phyloP scores from a whole-genome alignment of 495 filamentous ascomycete species.

The Annulohypoxylon stygium region DNA sequence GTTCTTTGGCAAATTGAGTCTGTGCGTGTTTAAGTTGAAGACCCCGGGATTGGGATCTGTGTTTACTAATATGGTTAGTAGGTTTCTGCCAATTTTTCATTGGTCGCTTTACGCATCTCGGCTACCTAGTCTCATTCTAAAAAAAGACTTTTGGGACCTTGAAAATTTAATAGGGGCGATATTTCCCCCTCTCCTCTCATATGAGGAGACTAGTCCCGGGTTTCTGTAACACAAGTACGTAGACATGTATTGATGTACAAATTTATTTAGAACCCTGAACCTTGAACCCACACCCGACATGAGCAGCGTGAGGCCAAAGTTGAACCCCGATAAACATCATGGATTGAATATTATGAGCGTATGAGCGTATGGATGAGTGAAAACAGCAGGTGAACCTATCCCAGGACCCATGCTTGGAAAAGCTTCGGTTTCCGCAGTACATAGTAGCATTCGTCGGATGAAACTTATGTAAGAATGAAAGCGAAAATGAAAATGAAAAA shows the following conservation, averaged over 20 bases:
- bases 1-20: slow-evolving; percentile 21
- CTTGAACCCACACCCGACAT: not conserved
- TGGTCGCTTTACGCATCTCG: slow-evolving; percentile 17
- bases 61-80: slow-evolving; percentile 4
- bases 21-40: slow-evolving; percentile 6
- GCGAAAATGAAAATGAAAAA: slow-evolving; percentile 11
- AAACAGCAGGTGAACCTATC: slow-evolving; percentile 6
- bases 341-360: not conserved
- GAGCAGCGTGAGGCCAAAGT: not conserved
- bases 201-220: not conserved
- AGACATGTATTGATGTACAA: not conserved
- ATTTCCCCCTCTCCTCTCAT: not conserved
- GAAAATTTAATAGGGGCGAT: slow-evolving; percentile 8
- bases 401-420: not conserved
- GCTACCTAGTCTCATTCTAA: slow-evolving; percentile 28
- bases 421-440: not conserved
- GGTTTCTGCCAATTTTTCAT: not conserved
- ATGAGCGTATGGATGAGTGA: not conserved
- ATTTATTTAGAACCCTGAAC: not conserved
- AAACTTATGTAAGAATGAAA: slow-evolving; percentile 15
- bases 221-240: slow-evolving; percentile 11
- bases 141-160: slow-evolving; percentile 30
- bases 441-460: not conserved
- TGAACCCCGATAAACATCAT: not conserved
- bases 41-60: not conserved